Conservation (phyloP, 1,284 basidiomycete genomes). For the Sanguinoderma infundibulare region DNA sequence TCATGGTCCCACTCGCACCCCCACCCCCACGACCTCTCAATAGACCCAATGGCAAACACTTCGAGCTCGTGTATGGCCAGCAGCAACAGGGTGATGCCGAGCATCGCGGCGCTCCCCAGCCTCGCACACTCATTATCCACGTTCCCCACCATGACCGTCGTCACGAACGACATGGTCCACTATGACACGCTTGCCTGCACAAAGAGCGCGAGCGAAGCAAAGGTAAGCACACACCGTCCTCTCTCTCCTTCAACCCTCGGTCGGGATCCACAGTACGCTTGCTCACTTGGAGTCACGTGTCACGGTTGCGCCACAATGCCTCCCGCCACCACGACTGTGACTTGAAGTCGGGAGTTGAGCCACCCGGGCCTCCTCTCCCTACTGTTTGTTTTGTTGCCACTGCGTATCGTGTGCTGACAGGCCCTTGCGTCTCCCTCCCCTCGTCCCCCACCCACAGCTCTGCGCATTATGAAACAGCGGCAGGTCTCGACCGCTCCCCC, state of each 20-base stretch:
- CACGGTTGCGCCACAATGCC: not conserved
- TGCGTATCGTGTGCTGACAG: not conserved
- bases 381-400: too few species aligned
- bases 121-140: slow-evolving; percentile 38
- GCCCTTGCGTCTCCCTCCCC: not conserved
- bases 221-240: slow-evolving; percentile 28
- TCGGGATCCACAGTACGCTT: not conserved
- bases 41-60: not conserved
- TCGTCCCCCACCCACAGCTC: slow-evolving; percentile 32
- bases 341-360: too few species aligned
- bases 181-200: slow-evolving; percentile 32
- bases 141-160: slow-evolving; percentile 37
- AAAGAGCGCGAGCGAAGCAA: slow-evolving; percentile 36
- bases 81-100: slow-evolving; percentile 6
- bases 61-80: slow-evolving; percentile 5
- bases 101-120: slow-evolving; percentile 36
- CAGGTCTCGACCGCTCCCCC: slow-evolving; percentile 22
- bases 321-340: not conserved
- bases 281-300: not conserved
- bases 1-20: slow-evolving; percentile 18
- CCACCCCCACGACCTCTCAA: slow-evolving; percentile 10
- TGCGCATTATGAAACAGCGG: slow-evolving; percentile 32
- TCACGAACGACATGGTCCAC: slow-evolving; percentile 39
- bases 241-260: not conserved
- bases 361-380: too few species aligned